A percentile compares a stretch with the other conserved stretches of the same genome.
Conservation (phyloP, 805 yeast species). For the Sugiyamaella americana region DNA sequence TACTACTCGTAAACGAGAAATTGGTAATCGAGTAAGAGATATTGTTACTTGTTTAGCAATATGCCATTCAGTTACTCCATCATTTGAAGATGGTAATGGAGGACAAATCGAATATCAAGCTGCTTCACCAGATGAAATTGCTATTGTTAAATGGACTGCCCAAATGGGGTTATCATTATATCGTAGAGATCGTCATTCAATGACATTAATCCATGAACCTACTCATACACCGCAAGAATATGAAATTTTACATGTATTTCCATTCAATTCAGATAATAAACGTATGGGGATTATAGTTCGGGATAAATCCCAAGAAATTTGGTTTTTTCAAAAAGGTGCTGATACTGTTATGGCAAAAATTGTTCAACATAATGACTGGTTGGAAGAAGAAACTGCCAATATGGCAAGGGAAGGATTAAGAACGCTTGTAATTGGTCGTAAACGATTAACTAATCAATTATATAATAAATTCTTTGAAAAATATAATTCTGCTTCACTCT, state of each 20-base stretch:
- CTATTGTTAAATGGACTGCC: conserved; percentile 90
- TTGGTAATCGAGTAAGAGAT: conserved; percentile 71
- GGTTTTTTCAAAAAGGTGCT: conserved; percentile 93
- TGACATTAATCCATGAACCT: conserved; percentile 60
- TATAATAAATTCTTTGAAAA: conserved; percentile 59
- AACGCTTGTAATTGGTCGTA: conserved; percentile 90
- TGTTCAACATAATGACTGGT: conserved; percentile 87
- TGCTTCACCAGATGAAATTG: conserved; percentile 97
- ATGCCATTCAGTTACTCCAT: conserved; percentile 98
- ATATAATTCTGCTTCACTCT: conserved; percentile 65
- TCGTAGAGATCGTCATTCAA: conserved; percentile 73
- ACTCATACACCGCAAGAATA: conserved; percentile 45
- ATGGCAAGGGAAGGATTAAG: conserved; percentile 98
- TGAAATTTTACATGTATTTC: conserved; percentile 77
- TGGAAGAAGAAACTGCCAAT: conserved; percentile 94
- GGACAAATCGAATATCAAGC: conserved; percentile 76
- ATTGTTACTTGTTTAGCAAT: conserved; percentile 75
- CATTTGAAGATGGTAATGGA: conserved; percentile 56
- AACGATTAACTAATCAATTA: conserved; percentile 48
- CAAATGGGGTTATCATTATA: conserved; percentile 73
- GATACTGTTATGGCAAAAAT: conserved; percentile 86
- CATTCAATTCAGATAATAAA: conserved; percentile 92
- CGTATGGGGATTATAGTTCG: conserved; percentile 88
- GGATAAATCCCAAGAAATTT: conserved; percentile 57
- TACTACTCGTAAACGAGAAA: conserved; percentile 48